Conservation (phyloP, 768 basidiomycete species). For the Pholiota microspora region DNA sequence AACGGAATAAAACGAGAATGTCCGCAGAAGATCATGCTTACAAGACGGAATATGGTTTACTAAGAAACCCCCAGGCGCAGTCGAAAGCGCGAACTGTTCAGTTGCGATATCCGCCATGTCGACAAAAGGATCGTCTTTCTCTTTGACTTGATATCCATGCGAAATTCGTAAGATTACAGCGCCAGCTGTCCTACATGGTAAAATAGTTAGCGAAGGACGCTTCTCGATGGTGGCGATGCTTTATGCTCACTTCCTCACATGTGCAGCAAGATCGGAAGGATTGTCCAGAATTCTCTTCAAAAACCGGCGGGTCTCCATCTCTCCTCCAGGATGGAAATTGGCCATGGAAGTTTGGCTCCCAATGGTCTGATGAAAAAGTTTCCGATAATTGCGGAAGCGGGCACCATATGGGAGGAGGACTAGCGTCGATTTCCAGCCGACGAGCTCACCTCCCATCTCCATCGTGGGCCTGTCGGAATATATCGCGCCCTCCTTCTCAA, state of each 20-base stretch:
- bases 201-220: not conserved
- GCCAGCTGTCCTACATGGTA: slow-evolving; percentile 42
- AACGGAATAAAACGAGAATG: not conserved
- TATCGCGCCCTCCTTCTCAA: slow-evolving; percentile 48
- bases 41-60: slow-evolving; percentile 51
- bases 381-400: slow-evolving; percentile 39
- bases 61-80: slow-evolving; percentile 41
- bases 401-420: slow-evolving; percentile 35
- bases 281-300: slow-evolving; percentile 33
- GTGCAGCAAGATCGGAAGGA: slow-evolving; percentile 30
- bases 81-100: slow-evolving; percentile 35
- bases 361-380: slow-evolving; percentile 38
- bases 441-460: slow-evolving; percentile 42
- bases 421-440: slow-evolving; percentile 36
- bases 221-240: not conserved
- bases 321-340: slow-evolving; percentile 36
- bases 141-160: slow-evolving; percentile 40
- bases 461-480: slow-evolving; percentile 55
- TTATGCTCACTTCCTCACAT: slow-evolving; percentile 35
- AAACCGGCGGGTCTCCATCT: slow-evolving; percentile 38
- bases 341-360: slow-evolving; percentile 37
- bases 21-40: slow-evolving; percentile 17
- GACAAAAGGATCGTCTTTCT: slow-evolving; percentile 38
- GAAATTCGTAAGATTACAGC: slow-evolving; percentile 43
- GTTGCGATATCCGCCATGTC: slow-evolving; percentile 35